phyloP scores from a whole-genome alignment of 257 asterid species.

The Penstemon eatonii region DNA sequence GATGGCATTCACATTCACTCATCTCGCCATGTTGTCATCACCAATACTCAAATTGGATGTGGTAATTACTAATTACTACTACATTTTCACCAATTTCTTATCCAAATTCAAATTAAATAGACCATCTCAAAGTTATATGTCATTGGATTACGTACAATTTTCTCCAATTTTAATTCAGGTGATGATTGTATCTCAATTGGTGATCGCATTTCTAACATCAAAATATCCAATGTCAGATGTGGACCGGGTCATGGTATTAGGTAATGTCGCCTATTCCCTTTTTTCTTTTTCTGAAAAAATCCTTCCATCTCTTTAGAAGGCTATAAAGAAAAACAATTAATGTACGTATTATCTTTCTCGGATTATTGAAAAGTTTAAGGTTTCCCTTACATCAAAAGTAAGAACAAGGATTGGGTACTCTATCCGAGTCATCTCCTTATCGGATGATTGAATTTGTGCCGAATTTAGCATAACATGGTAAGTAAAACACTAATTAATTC shows the following conservation, averaged over 20 bases:
- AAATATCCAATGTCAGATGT: constrained; percentile 47
- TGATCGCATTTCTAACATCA: constrained; percentile 49
- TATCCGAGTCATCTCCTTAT: too few relatives aligned
- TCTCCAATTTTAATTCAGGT: constrained; percentile 36
- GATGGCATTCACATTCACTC: constrained; percentile 83
- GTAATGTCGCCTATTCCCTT: constrained; percentile 23
- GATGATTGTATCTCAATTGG: constrained; percentile 86
- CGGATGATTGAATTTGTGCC: too few relatives aligned
- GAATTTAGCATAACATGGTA: too few relatives aligned
- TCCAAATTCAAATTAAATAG: too few relatives aligned
- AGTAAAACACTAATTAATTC: too few relatives aligned
- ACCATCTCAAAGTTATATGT: too few relatives aligned
- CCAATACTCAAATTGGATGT: constrained; percentile 42
- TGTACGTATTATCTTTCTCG: too few relatives aligned
- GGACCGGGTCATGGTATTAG: constrained; percentile 94
- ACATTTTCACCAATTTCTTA: not conserved
- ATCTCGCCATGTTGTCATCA: constrained; percentile 41
- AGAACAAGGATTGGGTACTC: too few relatives aligned
- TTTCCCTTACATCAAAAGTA: too few relatives aligned
- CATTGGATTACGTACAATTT: too few relatives aligned
- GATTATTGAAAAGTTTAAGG: too few relatives aligned
- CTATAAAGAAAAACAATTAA: not conserved
- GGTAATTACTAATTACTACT: constrained; percentile 35
- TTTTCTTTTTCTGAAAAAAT: not conserved
- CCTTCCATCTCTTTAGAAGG: not conserved